Conservation (phyloP, 1,284 basidiomycete genomes). For the Mycena sp. region DNA sequence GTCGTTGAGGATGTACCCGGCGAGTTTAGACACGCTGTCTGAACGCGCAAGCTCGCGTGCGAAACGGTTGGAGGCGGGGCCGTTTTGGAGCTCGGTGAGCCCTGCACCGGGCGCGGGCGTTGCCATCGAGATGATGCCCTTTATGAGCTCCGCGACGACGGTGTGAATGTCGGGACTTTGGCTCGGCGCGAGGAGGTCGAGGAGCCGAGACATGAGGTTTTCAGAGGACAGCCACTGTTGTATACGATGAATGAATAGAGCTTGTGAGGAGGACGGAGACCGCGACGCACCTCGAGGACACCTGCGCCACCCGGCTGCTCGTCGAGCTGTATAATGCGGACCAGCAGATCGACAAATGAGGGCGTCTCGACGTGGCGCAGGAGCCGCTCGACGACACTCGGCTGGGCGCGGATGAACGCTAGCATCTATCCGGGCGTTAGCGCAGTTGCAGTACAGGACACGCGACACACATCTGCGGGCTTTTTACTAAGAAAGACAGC, state of each 20-base stretch:
- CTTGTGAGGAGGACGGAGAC: slow-evolving; percentile 31
- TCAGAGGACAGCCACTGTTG: slow-evolving; percentile 88
- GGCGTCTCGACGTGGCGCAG: slow-evolving; percentile 90
- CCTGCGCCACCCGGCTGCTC: slow-evolving; percentile 85
- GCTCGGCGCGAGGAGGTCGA: slow-evolving; percentile 85
- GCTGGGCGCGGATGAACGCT: slow-evolving; percentile 87
- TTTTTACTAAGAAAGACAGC: slow-evolving; percentile 88
- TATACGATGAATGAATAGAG: slow-evolving; percentile 33
- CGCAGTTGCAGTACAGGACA: slow-evolving; percentile 34
- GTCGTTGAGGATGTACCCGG: slow-evolving; percentile 84
- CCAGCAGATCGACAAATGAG: slow-evolving; percentile 91
- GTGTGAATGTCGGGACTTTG: slow-evolving; percentile 85
- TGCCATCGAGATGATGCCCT: slow-evolving; percentile 94
- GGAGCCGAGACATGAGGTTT: slow-evolving; percentile 84
- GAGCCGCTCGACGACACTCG: slow-evolving; percentile 85
- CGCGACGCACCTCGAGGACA: slow-evolving; percentile 82
- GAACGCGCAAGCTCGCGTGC: slow-evolving; percentile 89
- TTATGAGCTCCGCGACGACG: slow-evolving; percentile 92
- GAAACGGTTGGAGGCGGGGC: slow-evolving; percentile 86
- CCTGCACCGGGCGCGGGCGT: slow-evolving; percentile 86
- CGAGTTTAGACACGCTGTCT: slow-evolving; percentile 78
- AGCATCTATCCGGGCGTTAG: slow-evolving; percentile 77
- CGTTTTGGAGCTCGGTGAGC: slow-evolving; percentile 71
- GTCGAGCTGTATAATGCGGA: slow-evolving; percentile 93
- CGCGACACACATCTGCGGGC: slow-evolving; percentile 80